Conservation (phyloP, 2,329 filamentous ascomycete genomes). For the Apiospora pterosperma region DNA sequence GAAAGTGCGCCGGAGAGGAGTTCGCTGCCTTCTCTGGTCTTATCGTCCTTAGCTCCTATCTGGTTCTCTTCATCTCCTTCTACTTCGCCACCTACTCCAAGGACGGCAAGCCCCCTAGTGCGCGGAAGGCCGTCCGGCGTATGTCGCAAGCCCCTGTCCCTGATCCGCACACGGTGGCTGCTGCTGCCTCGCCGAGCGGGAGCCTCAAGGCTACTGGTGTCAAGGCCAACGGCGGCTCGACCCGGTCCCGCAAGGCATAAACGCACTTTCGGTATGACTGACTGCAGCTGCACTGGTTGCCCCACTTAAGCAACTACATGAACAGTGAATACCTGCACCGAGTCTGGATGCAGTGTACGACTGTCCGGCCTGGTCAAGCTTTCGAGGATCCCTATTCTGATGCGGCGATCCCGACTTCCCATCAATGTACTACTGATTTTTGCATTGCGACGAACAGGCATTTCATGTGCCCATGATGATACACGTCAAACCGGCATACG, state of each 20-base stretch:
- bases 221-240: constrained; percentile 57
- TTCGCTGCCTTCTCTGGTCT: constrained; percentile 94
- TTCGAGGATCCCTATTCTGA: not conserved
- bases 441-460: constrained; percentile 19
- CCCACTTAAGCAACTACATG: not conserved
- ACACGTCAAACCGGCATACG: constrained; percentile 3
- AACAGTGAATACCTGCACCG: not conserved
- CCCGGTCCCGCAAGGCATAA: constrained; percentile 70
- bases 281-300: constrained; percentile 7
- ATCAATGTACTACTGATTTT: constrained; percentile 28
- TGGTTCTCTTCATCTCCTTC: constrained; percentile 98
- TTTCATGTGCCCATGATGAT: constrained; percentile 8
- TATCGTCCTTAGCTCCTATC: constrained; percentile 87
- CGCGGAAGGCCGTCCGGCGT: constrained; percentile 71
- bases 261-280: constrained; percentile 1
- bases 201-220: constrained; percentile 51
- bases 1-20: constrained; percentile 91
- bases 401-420: not conserved
- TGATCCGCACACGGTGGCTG: constrained; percentile 74
- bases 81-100: constrained; percentile 96
- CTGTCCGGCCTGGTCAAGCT: not conserved
- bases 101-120: constrained; percentile 73
- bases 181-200: constrained; percentile 59
- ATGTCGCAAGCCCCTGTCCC: constrained; percentile 68
- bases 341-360: not conserved